These are phyloP conservation scores for Theobroma grandiflorum DNA, from an alignment of 441 rosid species.

Conservation along the genomic window DNA sequence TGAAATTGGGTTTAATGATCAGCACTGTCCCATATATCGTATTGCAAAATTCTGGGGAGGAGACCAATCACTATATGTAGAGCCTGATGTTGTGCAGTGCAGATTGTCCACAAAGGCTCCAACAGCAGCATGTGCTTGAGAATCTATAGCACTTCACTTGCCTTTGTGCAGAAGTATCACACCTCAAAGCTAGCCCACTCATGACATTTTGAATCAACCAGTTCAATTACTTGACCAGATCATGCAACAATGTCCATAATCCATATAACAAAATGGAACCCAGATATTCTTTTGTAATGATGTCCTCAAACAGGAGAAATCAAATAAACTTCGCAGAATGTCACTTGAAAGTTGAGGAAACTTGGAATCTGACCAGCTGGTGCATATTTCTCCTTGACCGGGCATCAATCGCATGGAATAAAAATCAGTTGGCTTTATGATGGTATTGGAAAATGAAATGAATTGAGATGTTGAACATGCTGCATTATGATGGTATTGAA, in stretches of 20 bases:
- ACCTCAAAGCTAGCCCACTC: too few species aligned
- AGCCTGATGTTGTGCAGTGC: constrained; percentile 27
- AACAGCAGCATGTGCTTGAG: constrained; percentile 37
- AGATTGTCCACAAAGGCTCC: constrained; percentile 22
- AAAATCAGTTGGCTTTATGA: too few species aligned
- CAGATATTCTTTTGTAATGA: background rate
- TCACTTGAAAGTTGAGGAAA: background rate
- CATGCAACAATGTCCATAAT: background rate
- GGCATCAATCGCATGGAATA: background rate
- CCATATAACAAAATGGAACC: background rate
- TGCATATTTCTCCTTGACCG: background rate
- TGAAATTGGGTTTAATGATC: background rate
- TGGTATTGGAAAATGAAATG: too few species aligned
- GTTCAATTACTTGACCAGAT: background rate
- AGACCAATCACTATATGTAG: constrained; percentile 17
- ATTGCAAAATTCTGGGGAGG: constrained; percentile 21
- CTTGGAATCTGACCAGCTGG: background rate
- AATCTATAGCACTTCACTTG: background rate
- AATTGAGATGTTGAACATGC: too few species aligned
- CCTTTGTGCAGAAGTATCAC: too few species aligned
- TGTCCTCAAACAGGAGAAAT: background rate
- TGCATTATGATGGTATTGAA: too few species aligned
- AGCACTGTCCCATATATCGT: constrained; percentile 19
- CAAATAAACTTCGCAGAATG: background rate
- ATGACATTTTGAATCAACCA: background rate